Base-by-base conservation (phyloP, 805 yeast genomes). In the Ogataea paradorogensis region DNA sequence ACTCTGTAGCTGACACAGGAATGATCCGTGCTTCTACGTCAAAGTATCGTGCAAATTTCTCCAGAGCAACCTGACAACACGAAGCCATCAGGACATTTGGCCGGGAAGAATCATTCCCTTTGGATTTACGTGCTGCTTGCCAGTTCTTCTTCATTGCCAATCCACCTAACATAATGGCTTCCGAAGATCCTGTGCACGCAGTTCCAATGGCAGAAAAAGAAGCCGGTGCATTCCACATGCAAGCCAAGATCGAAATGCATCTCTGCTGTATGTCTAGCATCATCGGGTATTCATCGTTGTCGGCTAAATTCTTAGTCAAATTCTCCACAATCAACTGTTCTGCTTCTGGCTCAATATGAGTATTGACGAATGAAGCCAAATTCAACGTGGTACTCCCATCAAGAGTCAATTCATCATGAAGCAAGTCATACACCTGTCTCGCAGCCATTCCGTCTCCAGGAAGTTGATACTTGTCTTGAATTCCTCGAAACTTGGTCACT, bases 41-140 rank as follows among this genome's bases (percentile, higher is more conserved):
- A 63, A 89, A 90, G 66, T 89, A 89, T 35, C 95, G 71, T 11
- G 96, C 96, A 65, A 90, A 90, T 67, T 89, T 89, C 66, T 89
- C 96, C 54, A 90, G 70, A 0, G 96, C 96, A 33, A 90, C 96
- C 66, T 89, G 97, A 39, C 91, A 93, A 62, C 91, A 86, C 24
- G 91, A 71, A 8, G 95, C 95, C 96, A 89, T 88, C 47, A 89
- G 65, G 56, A 89, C 86, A 62, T 89, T 89, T 41, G 96, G 97
- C 40, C 75, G 75, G 18, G 64, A 73, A 35, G 60, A 64, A 35
- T 81, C 73, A 48, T 78, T 76, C 5, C 90, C 90, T 22, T 68
- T 70, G 1, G 67, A 78, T 55, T 63, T 69, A 54, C 84, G 76
- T 50, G 66, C 72, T 20, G 70, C 78, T 63, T 85, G 93, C 97